Conservation (phyloP, 192 early-diverging fungal species). For the Backusella sp. region DNA sequence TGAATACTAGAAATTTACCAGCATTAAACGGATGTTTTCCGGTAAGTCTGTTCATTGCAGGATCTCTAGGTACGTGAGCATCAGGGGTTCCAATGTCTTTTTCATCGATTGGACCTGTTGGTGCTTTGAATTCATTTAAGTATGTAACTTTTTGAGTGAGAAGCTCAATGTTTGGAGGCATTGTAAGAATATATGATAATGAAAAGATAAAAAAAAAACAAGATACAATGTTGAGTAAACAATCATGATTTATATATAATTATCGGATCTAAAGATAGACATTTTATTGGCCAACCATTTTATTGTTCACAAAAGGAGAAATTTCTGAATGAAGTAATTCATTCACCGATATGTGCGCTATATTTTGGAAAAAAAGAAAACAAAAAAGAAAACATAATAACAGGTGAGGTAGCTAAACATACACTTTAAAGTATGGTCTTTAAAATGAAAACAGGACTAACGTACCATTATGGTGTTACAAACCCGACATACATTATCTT, state of each 20-base stretch:
- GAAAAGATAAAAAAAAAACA: background rate
- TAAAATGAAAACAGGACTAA: background rate
- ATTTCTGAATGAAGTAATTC: background rate
- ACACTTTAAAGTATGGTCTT: background rate
- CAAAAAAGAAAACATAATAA: background rate
- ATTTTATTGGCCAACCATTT: background rate
- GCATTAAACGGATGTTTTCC: slow-evolving; percentile 2
- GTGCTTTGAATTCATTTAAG: background rate
- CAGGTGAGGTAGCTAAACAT: background rate
- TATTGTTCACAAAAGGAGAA: background rate
- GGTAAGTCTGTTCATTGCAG: background rate
- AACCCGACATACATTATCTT: background rate
- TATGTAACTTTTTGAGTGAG: background rate
- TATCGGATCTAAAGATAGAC: background rate
- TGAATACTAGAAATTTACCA: background rate
- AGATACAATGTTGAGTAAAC: background rate
- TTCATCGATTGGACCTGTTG: background rate
- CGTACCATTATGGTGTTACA: background rate
- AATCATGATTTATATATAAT: background rate
- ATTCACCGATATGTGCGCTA: background rate
- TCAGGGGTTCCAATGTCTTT: background rate
- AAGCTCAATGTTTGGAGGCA: background rate
- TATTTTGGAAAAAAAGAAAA: background rate
- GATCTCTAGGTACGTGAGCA: background rate
- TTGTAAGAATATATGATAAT: background rate